Evolutionary conservation across 1,284 basidiomycete species (phyloP), one percentile per base, ranked within the genome.

Genomic region (Agaricales sp.): DNA sequence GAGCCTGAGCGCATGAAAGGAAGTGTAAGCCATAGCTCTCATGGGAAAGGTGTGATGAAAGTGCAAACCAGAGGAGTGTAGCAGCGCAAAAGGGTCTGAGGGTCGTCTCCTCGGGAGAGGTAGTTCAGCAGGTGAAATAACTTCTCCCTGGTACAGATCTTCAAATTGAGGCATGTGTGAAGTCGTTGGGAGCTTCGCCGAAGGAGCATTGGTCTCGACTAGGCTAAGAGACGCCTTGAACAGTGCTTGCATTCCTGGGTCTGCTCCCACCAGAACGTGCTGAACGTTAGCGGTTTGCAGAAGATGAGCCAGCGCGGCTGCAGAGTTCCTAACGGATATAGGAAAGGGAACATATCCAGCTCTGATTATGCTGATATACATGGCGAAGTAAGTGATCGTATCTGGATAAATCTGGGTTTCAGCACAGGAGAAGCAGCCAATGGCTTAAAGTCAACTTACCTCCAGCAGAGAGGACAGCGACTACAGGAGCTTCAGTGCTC

Each of bases 41-140:
- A 22, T n/a, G 20, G 11, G 19, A 23, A 8, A 6, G n/a, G 38
- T n/a, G 23, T 26, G 21, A 50, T 3, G 3, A 1, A 43, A 35
- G 11, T n/a, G 30, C 55, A 6, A 50, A 65, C 66, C 66, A 21
- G 65, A 66, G 1, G 66, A 67, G 54, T 68, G 67, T 3, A 61
- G 55, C n/a, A 65, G 50, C 47, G 66, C 55, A 8, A 56, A 22
- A 4, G 45, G 47, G 35, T 52, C 50, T 13, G 51, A 43, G 2
- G 3, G 52, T 49, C 18, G 44, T 44, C 4, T 43, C 44, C 18
- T 48, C 24, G 12, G 38, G 21, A 55, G 56, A n/a, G 54, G 12
- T 37, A 23, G 22, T 16, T 50, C 46, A 23, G 50, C 45, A 2
- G 43, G 3, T 19, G 35, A 24, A 49, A 49, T 14, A 22, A 19